These are phyloP conservation scores for Lycium ferocissimum DNA, from an alignment of 257 asterid species.

Conservation along the genomic window DNA sequence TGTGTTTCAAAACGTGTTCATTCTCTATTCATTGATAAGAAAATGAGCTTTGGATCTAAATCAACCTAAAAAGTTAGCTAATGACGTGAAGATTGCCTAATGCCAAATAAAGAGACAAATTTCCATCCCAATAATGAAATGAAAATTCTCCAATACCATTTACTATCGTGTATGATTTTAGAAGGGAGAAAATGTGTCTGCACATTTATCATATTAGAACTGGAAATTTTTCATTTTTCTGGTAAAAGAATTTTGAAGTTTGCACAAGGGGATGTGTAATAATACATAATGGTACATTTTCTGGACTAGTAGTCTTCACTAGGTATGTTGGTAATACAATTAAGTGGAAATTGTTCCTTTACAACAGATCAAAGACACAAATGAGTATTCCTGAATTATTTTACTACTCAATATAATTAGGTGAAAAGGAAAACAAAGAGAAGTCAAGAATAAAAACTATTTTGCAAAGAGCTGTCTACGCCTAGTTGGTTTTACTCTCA, in stretches of 20 bases:
- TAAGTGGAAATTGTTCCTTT: conserved; percentile 25
- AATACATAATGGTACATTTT: not conserved
- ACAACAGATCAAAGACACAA: conserved; percentile 2
- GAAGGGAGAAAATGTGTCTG: not conserved
- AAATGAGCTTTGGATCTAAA: too few species aligned
- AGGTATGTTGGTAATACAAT: conserved; percentile 28
- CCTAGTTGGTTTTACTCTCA: conserved; percentile 53
- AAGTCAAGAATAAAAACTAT: conserved; percentile 38
- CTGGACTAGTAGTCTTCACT: not conserved
- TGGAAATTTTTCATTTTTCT: not conserved
- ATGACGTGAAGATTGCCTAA: not conserved
- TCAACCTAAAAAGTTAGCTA: not conserved
- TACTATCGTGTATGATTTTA: not conserved
- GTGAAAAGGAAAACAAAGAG: conserved; percentile 1
- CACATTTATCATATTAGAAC: not conserved
- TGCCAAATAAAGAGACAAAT: not conserved
- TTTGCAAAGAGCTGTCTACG: conserved; percentile 58
- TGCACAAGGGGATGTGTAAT: not conserved
- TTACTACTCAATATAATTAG: conserved; percentile 31
- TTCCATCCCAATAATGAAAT: not conserved
- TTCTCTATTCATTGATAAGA: not conserved
- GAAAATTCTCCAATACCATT: not conserved
- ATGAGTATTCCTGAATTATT: conserved; percentile 27
- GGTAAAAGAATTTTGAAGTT: not conserved
- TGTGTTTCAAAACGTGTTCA: not conserved